Evolutionary conservation across 331 rosid species (phyloP), one percentile per base, ranked within the genome.

Genomic region (Erythrophleum ivorense): DNA sequence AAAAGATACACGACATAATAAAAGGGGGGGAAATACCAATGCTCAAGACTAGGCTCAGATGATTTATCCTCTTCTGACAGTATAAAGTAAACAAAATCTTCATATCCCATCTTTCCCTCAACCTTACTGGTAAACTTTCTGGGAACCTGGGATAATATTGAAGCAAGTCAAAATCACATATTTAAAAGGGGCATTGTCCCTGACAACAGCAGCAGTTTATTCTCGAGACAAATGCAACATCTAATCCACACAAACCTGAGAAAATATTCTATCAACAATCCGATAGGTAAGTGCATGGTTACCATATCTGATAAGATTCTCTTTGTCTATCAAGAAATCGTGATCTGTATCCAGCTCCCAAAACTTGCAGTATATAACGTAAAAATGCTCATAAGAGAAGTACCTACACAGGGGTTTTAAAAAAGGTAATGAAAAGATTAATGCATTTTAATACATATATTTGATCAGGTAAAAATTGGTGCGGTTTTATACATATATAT

Each of bases 261-360:
- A 91, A 88, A 96, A 96, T 91, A 96, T 89, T 90, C 99, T 92
- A 87, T 96, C 99, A 71, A 94, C 99, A 84, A 96, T 96, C 81
- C 98, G 90, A 86, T 96, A 96, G 77, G 99, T 96, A 81, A 96
- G 99, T 0, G 99, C 98, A 34, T 96, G 97, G 90, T 96, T 96
- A 78, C 99, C 98, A 90, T 94, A 96, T 94, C 97, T 89, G 87
- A 94, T 94, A 78, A 96, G 97, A 82, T 96, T 96, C 87, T 96
- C 99, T 81, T 94, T 96, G 89, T 96, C 97, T 78, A 96, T 94
- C 91, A 96, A 80, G 88, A 96, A 96, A 86, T 96, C 99, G 78
- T 94, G 99, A 84, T 96, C 99, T 36, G 95, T 86, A 84, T 96
- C 99, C 94, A 96, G 93, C 95, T 96, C 99, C 99, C 99, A 96